Percentiles rank a stretch among this genome's conserved stretches.
These are phyloP conservation scores for Daldinia sp. DNA, from an alignment of 2,329 filamentous ascomycete genomes.

Conservation along the genomic window DNA sequence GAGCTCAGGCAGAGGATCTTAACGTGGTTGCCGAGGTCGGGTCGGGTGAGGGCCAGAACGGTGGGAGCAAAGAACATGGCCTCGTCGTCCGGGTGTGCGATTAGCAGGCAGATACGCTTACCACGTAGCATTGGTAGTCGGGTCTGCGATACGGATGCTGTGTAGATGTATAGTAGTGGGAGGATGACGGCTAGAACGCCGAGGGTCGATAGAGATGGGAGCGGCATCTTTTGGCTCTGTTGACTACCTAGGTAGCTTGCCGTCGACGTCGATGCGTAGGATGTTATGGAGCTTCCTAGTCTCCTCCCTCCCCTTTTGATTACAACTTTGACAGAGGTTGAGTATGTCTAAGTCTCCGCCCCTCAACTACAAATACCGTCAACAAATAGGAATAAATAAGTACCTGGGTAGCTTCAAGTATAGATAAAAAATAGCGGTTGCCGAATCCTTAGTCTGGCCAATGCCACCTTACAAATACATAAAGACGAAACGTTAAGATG, in stretches of 20 bases:
- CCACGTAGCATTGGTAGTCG: conserved; percentile 74
- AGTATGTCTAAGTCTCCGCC: neutral
- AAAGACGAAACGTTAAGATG: too few relatives aligned
- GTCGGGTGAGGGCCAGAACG: conserved; percentile 81
- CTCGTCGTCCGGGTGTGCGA: conserved; percentile 97
- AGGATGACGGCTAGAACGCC: conserved; percentile 51
- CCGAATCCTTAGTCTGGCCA: too few relatives aligned
- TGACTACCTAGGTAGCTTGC: neutral
- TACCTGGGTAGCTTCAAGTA: too few relatives aligned
- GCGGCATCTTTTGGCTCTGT: conserved; percentile 5
- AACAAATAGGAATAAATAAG: too few relatives aligned
- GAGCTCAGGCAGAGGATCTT: conserved; percentile 94
- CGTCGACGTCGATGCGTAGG: neutral
- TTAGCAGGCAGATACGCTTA: conserved; percentile 90
- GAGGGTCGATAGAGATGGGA: conserved; percentile 41
- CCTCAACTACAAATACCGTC: neutral
- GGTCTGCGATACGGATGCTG: conserved; percentile 54
- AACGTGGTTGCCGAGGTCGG: conserved; percentile 84
- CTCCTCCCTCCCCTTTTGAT: neutral
- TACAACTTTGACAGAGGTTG: neutral
- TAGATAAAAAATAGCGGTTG: neutral
- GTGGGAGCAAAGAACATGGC: conserved; percentile 99
- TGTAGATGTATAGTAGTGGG: conserved; percentile 63
- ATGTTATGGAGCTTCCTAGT: neutral
- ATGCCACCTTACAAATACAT: neutral